Conservation (phyloP, 306 rosid species). For the Casuarina cunninghamiana region DNA sequence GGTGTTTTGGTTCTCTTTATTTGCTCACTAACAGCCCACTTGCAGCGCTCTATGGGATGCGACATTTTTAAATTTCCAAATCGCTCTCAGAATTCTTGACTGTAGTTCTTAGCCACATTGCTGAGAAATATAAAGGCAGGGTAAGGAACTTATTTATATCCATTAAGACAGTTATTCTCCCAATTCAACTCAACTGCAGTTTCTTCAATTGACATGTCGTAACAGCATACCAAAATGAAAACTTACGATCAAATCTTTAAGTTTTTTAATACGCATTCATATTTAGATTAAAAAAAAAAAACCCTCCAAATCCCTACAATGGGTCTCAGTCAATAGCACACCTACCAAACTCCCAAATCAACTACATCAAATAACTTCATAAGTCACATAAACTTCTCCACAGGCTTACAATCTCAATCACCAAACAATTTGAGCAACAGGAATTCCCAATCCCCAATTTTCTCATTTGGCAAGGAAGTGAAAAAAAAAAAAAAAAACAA, state of each 20-base stretch:
- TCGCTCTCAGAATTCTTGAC: not conserved
- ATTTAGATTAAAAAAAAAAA: not conserved
- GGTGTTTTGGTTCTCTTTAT: no score
- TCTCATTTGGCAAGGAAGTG: not conserved
- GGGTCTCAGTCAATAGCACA: not conserved
- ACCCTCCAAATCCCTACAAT: not conserved
- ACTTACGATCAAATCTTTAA: not conserved
- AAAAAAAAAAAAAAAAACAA: no score
- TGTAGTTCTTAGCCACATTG: not conserved
- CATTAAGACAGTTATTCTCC: not conserved
- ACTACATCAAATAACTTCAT: not conserved
- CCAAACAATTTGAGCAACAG: not conserved
- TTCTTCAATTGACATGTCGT: not conserved
- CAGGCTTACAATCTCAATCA: not conserved
- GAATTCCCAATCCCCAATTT: not conserved
- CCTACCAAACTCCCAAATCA: not conserved
- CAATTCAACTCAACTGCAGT: not conserved
- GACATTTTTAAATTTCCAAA: not conserved
- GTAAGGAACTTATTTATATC: not conserved
- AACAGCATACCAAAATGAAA: not conserved
- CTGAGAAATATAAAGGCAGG: not conserved
- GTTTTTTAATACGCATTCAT: not conserved
- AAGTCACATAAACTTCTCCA: not conserved
- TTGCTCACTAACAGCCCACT: no score
- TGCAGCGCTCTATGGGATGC: no score